A percentile compares a stretch with the other conserved stretches of the same genome.
phyloP scores from a whole-genome alignment of 768 basidiomycete species.

The Phlebiopsis flavidoalba region DNA sequence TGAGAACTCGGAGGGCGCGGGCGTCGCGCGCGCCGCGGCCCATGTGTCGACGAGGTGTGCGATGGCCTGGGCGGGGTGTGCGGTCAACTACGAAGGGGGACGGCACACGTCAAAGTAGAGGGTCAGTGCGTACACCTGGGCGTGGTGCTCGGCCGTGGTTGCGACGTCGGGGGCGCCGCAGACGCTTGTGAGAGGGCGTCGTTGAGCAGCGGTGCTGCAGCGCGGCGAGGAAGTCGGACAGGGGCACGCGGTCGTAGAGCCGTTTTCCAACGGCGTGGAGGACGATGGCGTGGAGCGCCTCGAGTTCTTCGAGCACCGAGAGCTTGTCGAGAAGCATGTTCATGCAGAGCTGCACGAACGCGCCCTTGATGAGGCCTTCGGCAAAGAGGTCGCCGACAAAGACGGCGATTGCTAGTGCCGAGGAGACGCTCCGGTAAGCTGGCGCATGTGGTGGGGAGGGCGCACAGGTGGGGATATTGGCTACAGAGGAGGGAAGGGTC shows the following conservation, averaged over 20 bases:
- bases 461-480: constrained; percentile 1
- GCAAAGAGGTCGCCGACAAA: constrained; percentile 11
- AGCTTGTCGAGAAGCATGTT: constrained; percentile 10
- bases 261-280: constrained; percentile 2
- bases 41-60: not conserved
- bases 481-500: constrained; percentile 6
- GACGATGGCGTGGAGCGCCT: constrained; percentile 6
- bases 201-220: not conserved
- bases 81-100: not conserved
- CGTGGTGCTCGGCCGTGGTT: not conserved
- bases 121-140: not conserved
- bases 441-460: constrained; percentile 8
- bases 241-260: constrained; percentile 6
- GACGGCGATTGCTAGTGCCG: constrained; percentile 8
- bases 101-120: not conserved
- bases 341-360: constrained; percentile 9
- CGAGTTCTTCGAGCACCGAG: constrained; percentile 7
- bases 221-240: constrained; percentile 3
- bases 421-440: constrained; percentile 5
- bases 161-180: not conserved
- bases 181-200: not conserved
- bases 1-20: constrained; percentile 7
- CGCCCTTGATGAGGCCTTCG: constrained; percentile 3
- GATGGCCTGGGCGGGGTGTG: not conserved
- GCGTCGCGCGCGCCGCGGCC: constrained; percentile 8